Conservation (phyloP, 345 rosid species). For the Limnanthes douglasii region DNA sequence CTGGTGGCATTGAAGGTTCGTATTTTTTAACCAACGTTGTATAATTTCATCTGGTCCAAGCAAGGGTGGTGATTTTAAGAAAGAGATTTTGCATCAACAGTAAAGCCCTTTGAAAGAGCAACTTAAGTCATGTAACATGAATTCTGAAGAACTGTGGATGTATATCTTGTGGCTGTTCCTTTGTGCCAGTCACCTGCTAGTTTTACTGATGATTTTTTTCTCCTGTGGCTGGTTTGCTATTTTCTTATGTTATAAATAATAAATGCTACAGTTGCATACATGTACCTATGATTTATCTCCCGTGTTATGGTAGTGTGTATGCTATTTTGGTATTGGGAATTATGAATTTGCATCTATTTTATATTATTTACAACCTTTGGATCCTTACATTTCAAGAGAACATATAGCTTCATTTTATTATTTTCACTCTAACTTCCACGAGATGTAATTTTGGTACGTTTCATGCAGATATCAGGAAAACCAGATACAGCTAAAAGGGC, state of each 20-base stretch:
- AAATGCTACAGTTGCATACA: background rate
- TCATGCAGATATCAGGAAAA: slow-evolving; percentile 47
- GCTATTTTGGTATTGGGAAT: background rate
- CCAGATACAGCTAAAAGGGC: slow-evolving; percentile 30
- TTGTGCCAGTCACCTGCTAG: background rate
- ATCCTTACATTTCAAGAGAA: too few species aligned
- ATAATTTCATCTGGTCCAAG: background rate
- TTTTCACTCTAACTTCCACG: slow-evolving; percentile 4
- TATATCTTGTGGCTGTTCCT: background rate
- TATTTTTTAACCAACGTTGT: background rate
- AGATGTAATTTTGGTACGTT: slow-evolving; percentile 7
- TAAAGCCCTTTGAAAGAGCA: too few species aligned
- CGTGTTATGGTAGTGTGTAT: background rate
- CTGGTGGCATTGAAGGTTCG: background rate
- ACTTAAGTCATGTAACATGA: background rate
- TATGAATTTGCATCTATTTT: background rate
- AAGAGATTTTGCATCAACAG: background rate
- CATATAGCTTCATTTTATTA: background rate
- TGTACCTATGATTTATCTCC: background rate
- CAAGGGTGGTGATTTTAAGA: background rate
- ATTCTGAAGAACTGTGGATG: background rate
- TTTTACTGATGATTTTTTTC: background rate
- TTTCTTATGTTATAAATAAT: background rate
- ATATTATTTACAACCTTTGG: background rate
- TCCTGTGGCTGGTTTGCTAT: background rate